Percentiles rank a stretch among this genome's conserved stretches.
These are phyloP conservation scores for Extremus antarcticus DNA, from an alignment of 495 filamentous ascomycete species.

Conservation along the genomic window DNA sequence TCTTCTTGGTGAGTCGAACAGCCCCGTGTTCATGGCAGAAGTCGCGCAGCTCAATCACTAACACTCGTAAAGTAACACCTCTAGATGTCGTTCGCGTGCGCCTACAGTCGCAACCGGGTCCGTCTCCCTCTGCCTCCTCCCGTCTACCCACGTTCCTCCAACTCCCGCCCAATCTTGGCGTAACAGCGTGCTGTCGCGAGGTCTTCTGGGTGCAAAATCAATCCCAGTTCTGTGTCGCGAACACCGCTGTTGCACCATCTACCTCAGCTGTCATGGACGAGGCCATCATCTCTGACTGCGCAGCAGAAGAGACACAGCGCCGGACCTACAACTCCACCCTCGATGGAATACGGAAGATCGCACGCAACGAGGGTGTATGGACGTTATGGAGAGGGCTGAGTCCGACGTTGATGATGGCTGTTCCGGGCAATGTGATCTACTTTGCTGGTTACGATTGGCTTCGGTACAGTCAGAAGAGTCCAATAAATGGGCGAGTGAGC, in stretches of 20 bases:
- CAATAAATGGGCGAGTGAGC: constrained; percentile 47
- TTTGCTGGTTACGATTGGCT: constrained; percentile 98
- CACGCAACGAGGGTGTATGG: constrained; percentile 78
- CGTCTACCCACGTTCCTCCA: constrained; percentile 47
- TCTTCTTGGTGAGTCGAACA: constrained; percentile 67
- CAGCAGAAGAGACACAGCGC: constrained; percentile 73
- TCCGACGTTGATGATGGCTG: constrained; percentile 85
- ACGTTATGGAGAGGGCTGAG: constrained; percentile 90
- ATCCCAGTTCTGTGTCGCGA: constrained; percentile 66
- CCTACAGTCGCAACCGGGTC: constrained; percentile 67
- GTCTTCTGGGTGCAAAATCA: constrained; percentile 93
- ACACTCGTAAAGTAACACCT: constrained; percentile 59
- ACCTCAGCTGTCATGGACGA: constrained; percentile 26
- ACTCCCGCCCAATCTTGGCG: constrained; percentile 66
- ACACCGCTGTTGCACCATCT: constrained; percentile 25
- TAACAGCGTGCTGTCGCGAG: constrained; percentile 91
- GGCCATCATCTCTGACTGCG: constrained; percentile 52
- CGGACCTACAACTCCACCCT: constrained; percentile 80
- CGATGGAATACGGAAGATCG: constrained; percentile 88
- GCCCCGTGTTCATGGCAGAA: too few relatives aligned
- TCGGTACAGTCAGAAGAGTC: constrained; percentile 57
- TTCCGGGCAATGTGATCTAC: constrained; percentile 95
- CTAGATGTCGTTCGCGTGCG: constrained; percentile 95
- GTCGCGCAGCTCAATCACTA: too few relatives aligned
- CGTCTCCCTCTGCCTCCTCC: constrained; percentile 29